phyloP scores from a whole-genome alignment of 148 eudicot genomes.

The Mesembryanthemum crystallinum region DNA sequence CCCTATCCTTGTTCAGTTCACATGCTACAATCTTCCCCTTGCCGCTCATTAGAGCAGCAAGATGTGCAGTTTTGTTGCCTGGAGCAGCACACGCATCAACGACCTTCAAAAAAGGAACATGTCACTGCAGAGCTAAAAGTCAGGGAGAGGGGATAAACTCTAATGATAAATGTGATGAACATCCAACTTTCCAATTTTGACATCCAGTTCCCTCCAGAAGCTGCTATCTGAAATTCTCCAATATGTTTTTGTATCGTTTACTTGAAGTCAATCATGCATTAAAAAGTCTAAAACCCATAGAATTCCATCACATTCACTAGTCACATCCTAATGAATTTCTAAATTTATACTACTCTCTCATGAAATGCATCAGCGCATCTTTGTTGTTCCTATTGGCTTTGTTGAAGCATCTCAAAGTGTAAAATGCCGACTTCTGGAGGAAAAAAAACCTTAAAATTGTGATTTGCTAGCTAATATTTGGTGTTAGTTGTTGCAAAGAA shows the following conservation, averaged over 20 bases:
- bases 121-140: slow-evolving; percentile 4
- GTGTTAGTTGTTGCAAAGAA: too few species aligned
- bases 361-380: too few species aligned
- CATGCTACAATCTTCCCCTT: slow-evolving; percentile 86
- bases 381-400: too few species aligned
- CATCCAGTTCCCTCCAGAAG: neutral
- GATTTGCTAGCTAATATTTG: too few species aligned
- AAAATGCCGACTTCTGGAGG: too few species aligned
- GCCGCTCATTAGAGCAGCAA: slow-evolving; percentile 83
- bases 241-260: neutral
- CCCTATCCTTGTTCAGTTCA: slow-evolving; percentile 75
- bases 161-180: neutral
- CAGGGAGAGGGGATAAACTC: neutral
- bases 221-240: neutral
- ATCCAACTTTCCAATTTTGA: neutral
- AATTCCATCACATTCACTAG: too few species aligned
- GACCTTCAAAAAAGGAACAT: slow-evolving; percentile 58
- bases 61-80: slow-evolving; percentile 96
- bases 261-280: too few species aligned
- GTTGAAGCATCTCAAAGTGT: too few species aligned
- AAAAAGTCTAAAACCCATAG: too few species aligned
- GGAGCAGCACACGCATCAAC: slow-evolving; percentile 99
- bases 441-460: too few species aligned
- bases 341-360: too few species aligned
- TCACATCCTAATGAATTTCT: too few species aligned